phyloP scores from a whole-genome alignment of 768 basidiomycete genomes.

The Rhizopogon roseolus region DNA sequence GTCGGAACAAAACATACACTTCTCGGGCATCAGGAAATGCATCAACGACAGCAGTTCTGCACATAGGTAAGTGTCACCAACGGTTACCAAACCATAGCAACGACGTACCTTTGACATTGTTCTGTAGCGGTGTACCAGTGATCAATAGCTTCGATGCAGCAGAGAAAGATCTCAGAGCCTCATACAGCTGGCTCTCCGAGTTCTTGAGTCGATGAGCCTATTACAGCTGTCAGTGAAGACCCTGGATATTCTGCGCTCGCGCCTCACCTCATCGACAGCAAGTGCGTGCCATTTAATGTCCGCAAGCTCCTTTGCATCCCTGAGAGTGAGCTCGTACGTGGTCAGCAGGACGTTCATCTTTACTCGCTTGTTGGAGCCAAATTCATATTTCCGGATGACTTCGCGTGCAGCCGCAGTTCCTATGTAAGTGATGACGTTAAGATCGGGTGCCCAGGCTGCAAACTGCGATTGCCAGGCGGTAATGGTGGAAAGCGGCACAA shows the following conservation, averaged over 20 bases:
- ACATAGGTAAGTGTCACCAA: conserved; percentile 8
- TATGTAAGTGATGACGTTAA: conserved; percentile 96
- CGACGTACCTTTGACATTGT: conserved; percentile 90
- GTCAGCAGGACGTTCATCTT: conserved; percentile 97
- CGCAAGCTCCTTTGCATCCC: conserved; percentile 83
- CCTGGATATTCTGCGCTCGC: neutral
- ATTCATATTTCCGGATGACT: conserved; percentile 90
- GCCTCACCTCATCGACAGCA: conserved; percentile 87
- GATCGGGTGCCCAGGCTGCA: conserved; percentile 88
- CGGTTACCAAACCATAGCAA: neutral
- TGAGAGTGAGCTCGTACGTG: conserved; percentile 92
- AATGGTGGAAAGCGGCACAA: conserved; percentile 96
- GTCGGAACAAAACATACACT: conserved; percentile 54
- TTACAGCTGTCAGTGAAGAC: conserved; percentile 9
- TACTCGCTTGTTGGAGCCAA: conserved; percentile 86
- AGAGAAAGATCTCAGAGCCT: conserved; percentile 84
- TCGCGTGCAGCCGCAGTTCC: conserved; percentile 85
- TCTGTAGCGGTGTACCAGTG: conserved; percentile 97
- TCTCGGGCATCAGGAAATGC: conserved; percentile 99
- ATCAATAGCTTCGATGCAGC: conserved; percentile 93
- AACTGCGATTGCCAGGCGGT: conserved; percentile 98
- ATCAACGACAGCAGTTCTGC: conserved; percentile 91
- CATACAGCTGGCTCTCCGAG: conserved; percentile 94
- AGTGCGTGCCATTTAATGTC: conserved; percentile 98
- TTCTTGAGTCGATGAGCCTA: conserved; percentile 98